Evolutionary conservation across 768 basidiomycete genomes (phyloP), one percentile per base, ranked within the genome.

Genomic region (Cystofilobasidium bisporidii): DNA sequence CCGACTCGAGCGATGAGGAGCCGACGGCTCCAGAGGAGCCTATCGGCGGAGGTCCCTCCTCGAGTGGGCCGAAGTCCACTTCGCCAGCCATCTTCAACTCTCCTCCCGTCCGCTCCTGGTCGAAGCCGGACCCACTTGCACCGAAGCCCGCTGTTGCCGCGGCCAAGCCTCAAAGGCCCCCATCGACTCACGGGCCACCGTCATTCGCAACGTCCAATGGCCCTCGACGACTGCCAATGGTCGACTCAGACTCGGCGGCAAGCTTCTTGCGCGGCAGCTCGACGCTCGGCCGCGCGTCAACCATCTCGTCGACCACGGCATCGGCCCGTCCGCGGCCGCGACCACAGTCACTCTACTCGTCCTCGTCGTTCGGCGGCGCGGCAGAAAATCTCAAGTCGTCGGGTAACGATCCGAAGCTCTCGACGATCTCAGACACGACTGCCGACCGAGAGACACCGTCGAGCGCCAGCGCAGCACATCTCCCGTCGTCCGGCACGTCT

Each of bases 231-330:
- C 47, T 68, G 0, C 67, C 67, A 1, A 48, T 50, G 9, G 47
- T 68, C 55, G 67, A 68, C 38, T 28, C 61, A 1, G 67, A 63
- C 10, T 56, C 67, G 3, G 67, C 67, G 0, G 41, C 61, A 3
- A 40, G 48, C 17, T 68, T 63, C 57, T n/a, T 63, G 1, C 48
- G 62, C 10, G 60, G 67, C 18, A 41, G 28, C 22, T 26, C 56
- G 22, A 47, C 64, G 0, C 64, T 59, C 45, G 26, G 43, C 26
- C 38, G 40, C 28, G 18, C 57, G 41, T 38, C 40, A 10, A 59
- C 57, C 30, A 30, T 47, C 53, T 33, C 53, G 45, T 55, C 55
- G 20, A 10, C n/a, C n/a, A n/a, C 33, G 50, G 17, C 40, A 20
- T 55, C 67, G 12, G 22, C 45, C 8, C 28, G 24, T 1, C 26